phyloP scores from a whole-genome alignment of 345 rosid genomes.

The Moricandia moricandioides region DNA sequence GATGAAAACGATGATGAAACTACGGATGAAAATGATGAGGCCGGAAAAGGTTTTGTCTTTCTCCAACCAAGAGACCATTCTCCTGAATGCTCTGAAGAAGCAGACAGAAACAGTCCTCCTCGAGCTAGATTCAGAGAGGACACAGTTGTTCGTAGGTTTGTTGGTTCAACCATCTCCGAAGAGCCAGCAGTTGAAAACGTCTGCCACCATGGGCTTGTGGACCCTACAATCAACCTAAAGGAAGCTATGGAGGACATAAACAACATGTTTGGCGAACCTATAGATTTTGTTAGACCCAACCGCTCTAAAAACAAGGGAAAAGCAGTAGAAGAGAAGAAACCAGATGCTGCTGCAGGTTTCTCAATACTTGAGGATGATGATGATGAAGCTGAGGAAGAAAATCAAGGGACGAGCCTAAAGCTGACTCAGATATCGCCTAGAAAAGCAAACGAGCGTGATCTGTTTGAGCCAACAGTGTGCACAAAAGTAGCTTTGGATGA shows the following conservation, averaged over 20 bases:
- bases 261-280: constrained; percentile 94
- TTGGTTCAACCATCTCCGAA: constrained; percentile 70
- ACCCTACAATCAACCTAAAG: constrained; percentile 92
- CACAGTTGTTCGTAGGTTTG: constrained; percentile 79
- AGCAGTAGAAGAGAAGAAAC: constrained; percentile 38
- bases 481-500: constrained; percentile 90
- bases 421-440: constrained; percentile 35
- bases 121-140: constrained; percentile 69
- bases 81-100: constrained; percentile 53
- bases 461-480: constrained; percentile 75
- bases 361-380: constrained; percentile 71
- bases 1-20: constrained; percentile 47
- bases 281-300: constrained; percentile 72
- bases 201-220: constrained; percentile 97
- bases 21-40: constrained; percentile 37
- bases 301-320: constrained; percentile 62
- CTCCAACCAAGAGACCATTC: constrained; percentile 58
- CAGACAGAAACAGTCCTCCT: constrained; percentile 39
- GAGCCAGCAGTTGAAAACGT: constrained; percentile 83
- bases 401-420: constrained; percentile 15
- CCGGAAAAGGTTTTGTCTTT: constrained; percentile 56
- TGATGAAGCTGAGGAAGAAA: constrained; percentile 51
- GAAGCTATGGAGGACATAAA: constrained; percentile 96
- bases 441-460: constrained; percentile 44
- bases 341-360: constrained; percentile 46